Base-by-base conservation (phyloP, 164 flowering plant genomes). In the Magnolia sinica region DNA sequence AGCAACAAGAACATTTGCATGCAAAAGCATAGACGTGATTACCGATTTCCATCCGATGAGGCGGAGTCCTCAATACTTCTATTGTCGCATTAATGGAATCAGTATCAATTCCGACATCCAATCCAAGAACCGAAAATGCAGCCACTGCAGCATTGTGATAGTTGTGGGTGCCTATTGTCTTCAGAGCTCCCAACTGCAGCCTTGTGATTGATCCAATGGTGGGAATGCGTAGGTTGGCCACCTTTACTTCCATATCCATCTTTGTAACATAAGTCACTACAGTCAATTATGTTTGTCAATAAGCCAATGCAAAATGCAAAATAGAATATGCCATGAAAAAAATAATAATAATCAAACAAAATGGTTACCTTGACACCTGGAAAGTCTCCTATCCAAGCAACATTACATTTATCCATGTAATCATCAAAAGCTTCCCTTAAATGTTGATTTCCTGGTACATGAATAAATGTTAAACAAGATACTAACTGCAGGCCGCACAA, bases 31-130 rank as follows among this genome's bases (percentile, higher is more conserved):
- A 76, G n/a, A 69, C 4, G 16, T 64, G 50, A 77, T 76, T 77
- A 86, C 89, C 82, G 52, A 86, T 80, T 76, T 84, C 85, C 89
- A 84, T 83, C 55, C 89, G 79, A 77, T 86, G 87, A 69, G 85
- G 83, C 24, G 82, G 86, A 49, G 81, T 29, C 52, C 37, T 75
- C 72, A 86, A 73, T 37, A 70, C 63, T 29, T 52, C 80, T n/a
- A 84, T 50, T 37, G 81, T 79, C 76, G 85, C 76, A 79, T 76
- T 58, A 13, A 86, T 75, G 51, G 81, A 82, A 75, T 83, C 80
- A 31, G 73, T 50, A 74, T 80, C 79, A 76, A 81, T 75, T 72
- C 84, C 88, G 23, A 82, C 50, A 74, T 80, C 79, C 73, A 86
- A 73, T 67, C 82, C 86, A 69, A 83, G 74, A 73, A 86, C 83